Conservation (phyloP, 2,329 filamentous ascomycete genomes). For the Pyricularia sp. region DNA sequence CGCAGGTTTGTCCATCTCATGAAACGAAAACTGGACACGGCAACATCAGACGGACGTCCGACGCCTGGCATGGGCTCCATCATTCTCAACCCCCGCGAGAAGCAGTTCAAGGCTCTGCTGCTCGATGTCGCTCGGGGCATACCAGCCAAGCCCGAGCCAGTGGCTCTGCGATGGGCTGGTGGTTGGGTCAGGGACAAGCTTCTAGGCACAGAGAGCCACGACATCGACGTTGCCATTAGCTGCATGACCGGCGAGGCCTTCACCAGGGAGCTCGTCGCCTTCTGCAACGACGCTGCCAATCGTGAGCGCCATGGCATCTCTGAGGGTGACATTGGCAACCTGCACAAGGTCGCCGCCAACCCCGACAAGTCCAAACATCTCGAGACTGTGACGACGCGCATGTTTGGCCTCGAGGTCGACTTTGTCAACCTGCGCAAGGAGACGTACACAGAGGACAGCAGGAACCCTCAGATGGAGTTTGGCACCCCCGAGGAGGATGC, state of each 20-base stretch:
- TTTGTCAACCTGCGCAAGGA: conserved; percentile 92
- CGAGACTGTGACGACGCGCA: conserved; percentile 78
- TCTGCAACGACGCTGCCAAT: conserved; percentile 52
- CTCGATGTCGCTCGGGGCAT: conserved; percentile 73
- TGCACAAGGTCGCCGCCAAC: conserved; percentile 86
- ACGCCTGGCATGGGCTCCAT: conserved; percentile 15
- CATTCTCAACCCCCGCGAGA: conserved; percentile 59
- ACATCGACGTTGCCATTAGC: conserved; percentile 82
- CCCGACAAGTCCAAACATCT: conserved; percentile 95
- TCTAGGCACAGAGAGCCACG: conserved; percentile 60
- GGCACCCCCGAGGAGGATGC: conserved; percentile 89
- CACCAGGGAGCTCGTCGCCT: conserved; percentile 57
- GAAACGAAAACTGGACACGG: conserved; percentile 11
- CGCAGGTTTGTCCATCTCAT: conserved; percentile 4
- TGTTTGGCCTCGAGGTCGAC: conserved; percentile 83
- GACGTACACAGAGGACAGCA: conserved; percentile 78
- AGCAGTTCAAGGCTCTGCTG: conserved; percentile 63
- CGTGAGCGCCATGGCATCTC: conserved; percentile 50
- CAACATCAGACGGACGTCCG: conserved; percentile 1
- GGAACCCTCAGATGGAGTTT: conserved; percentile 89
- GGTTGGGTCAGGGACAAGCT: conserved; percentile 86
- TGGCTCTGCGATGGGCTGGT: conserved; percentile 65
- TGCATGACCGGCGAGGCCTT: conserved; percentile 75
- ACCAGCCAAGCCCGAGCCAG: conserved; percentile 29
- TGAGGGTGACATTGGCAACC: conserved; percentile 54